Base-by-base conservation (phyloP, 306 rosid genomes). In the Mimosa pudica region DNA sequence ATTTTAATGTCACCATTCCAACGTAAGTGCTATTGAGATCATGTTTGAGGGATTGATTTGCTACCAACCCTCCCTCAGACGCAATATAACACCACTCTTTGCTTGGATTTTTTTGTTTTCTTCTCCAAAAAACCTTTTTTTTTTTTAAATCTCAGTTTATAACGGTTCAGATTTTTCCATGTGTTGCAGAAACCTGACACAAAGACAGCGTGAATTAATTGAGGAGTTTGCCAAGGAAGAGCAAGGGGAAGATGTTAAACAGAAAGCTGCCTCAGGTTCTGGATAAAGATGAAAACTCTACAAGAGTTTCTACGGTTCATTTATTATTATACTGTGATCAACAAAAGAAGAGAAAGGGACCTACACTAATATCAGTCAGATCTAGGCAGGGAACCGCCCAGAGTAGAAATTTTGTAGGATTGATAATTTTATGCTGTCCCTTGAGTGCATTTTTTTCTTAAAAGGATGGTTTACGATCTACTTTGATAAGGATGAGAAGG, bases 181-280 rank as follows among this genome's bases (percentile, higher is more conserved):
- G 1, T 64, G 16, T 61, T 80, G 75, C 89, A 95, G 97, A 84
- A 90, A 80, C 70, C 88, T 93, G 68, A 93, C 98, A 46, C 86
- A 82, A 47, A 90, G 96, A 81, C 98, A 93, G 74, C 90, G 90
- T 0, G 88, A 93, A 84, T 73, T 95, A 63, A 95, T 95, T 0
- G 97, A 95, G 80, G 99, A 93, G 85, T 93, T 91, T 75, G 88
- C 87, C 35, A 95, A 95, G 86, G 93, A 89, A 87, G 96, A 86
- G 81, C 92, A 81, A 77, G 91, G 87, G 76, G 91, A 90, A 66
- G 82, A 17, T 35, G 87, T 84, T 62, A 88, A 80, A 71, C 70
- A 75, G 45, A 73, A 85, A 10, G 87, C 87, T 72, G 93, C 87
- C 36, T 86, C 91, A 7, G 88, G 94, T 44, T 90, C 94, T 4